A percentile compares a stretch with the other conserved stretches of the same genome.
phyloP scores from a whole-genome alignment of 805 yeast species.

The Clavispora phyllophila region DNA sequence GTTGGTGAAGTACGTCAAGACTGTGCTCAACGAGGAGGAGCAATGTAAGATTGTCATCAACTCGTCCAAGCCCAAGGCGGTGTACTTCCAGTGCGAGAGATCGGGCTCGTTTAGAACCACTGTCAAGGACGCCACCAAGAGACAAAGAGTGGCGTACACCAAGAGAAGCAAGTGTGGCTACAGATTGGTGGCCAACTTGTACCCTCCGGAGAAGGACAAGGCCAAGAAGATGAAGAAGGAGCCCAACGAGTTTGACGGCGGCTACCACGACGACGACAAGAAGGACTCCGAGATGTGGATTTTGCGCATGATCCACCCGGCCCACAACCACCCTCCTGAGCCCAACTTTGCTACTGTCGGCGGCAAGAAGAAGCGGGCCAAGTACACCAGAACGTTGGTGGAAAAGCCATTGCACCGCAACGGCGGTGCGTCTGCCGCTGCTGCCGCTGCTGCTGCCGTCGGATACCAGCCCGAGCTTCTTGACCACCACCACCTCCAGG shows the following conservation, averaged over 20 bases:
- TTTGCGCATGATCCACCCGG: conserved; percentile 42
- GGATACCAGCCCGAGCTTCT: conserved; percentile 21
- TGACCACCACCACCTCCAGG: conserved; percentile 20
- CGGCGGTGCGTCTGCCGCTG: conserved; percentile 16
- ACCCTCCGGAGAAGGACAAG: conserved; percentile 42
- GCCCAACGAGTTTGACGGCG: conserved; percentile 19
- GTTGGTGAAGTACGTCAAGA: conserved; percentile 31
- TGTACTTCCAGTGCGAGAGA: conserved; percentile 43
- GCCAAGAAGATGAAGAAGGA: conserved; percentile 26
- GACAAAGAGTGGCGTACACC: conserved; percentile 45
- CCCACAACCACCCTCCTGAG: conserved; percentile 42
- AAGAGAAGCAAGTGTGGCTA: conserved; percentile 44
- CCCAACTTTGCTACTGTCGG: conserved; percentile 24
- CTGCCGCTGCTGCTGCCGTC: conserved; percentile 24
- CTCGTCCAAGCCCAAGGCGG: conserved; percentile 44
- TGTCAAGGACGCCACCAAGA: conserved; percentile 39
- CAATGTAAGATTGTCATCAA: conserved; percentile 42
- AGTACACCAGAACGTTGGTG: conserved; percentile 37
- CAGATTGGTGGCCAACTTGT: conserved; percentile 33
- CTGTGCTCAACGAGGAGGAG: conserved; percentile 30
- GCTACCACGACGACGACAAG: conserved; percentile 13
- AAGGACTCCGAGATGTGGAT: conserved; percentile 39
- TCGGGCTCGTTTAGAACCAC: conserved; percentile 43
- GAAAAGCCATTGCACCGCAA: conserved; percentile 38
- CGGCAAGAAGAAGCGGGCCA: conserved; percentile 35